Base-by-base conservation (phyloP, 2,329 filamentous ascomycete genomes). In the Mycosphaerella sp. region DNA sequence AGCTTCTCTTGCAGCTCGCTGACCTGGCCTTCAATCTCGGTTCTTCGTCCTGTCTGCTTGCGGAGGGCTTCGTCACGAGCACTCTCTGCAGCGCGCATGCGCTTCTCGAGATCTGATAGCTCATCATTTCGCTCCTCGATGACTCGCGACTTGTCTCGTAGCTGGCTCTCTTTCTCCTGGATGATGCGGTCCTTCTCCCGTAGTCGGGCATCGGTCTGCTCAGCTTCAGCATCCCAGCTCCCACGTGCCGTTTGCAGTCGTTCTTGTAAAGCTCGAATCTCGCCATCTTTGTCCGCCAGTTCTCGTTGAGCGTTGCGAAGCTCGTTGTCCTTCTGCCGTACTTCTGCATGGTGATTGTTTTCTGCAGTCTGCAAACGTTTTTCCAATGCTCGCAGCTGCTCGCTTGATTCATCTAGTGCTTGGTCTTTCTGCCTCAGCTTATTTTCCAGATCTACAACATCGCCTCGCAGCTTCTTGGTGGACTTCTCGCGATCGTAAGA, bases 81-180 rank as follows among this genome's bases (percentile, higher is more conserved):
- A 39, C 51, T 55, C 47, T 68, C 66, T 4, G 62, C 63, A 5
- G 62, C 55, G 6, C 66, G 62, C 12, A 69, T 54, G 12, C 62
- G 54, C 48, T 64, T 63, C 53, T 68, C 64, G n/a, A 71, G 59
- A 46, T 69, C 63, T 2, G 56, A 60, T 10, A 90, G 74, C 61
- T 89, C 83, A 57, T 91, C 86, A 48, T 93, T 86, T 17, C 83
- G 83, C 59, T 89, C 82, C 46, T 86, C 83, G 38, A 95, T 79
- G 1, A 82, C 68, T 2, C 84, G 81, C 54, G 92, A 85, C 66
- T 89, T 92, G 58, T 89, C 85, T 41, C 87, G 81, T 10, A 92
- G 68, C 7, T 89, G 84, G 4, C 83, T 81, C 69, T 95, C 86
- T 5, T 92, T 74, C 63, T 95, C 87, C 36, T 81, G 81, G 10